These are phyloP conservation scores for Annona cherimola DNA, from an alignment of 164 flowering plant species.

Conservation along the genomic window DNA sequence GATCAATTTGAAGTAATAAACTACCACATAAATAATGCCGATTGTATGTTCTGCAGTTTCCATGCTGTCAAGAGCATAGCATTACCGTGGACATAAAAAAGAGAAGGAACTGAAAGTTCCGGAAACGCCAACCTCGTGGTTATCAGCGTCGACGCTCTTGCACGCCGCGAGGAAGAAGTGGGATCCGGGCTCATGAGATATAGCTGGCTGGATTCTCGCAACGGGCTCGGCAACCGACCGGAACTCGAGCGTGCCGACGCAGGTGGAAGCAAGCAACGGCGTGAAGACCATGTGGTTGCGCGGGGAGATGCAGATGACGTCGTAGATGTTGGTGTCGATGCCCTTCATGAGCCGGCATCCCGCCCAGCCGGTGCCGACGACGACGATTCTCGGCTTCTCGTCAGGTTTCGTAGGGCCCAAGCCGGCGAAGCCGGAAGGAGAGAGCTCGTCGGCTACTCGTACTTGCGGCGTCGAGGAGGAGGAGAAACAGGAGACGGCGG, in stretches of 20 bases:
- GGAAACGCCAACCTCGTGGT: slow-evolving; percentile 35
- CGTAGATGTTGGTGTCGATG: slow-evolving; percentile 64
- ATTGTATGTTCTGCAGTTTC: too few relatives aligned
- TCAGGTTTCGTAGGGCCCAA: slow-evolving; percentile 55
- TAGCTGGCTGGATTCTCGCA: slow-evolving; percentile 84
- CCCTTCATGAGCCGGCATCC: slow-evolving; percentile 88
- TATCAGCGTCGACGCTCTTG: slow-evolving; percentile 44
- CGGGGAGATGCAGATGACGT: slow-evolving; percentile 87
- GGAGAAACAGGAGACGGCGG: not conserved
- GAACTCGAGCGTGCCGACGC: slow-evolving; percentile 97
- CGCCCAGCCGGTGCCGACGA: slow-evolving; percentile 93
- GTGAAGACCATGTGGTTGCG: slow-evolving; percentile 99
- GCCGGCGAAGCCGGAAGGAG: slow-evolving; percentile 16
- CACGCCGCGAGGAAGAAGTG: slow-evolving; percentile 80
- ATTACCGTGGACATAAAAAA: not conserved
- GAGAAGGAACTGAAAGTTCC: not conserved
- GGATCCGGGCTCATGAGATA: slow-evolving; percentile 74
- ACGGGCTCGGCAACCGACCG: slow-evolving; percentile 96
- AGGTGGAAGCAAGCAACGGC: slow-evolving; percentile 89
- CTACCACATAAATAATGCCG: too few relatives aligned
- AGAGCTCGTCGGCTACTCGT: not conserved
- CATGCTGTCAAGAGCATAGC: too few relatives aligned
- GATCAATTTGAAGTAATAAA: too few relatives aligned
- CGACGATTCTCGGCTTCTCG: slow-evolving; percentile 94
- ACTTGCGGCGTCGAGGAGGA: not conserved